Conservation (phyloP, 2,329 filamentous ascomycete species). For the Botrytis fragariae region DNA sequence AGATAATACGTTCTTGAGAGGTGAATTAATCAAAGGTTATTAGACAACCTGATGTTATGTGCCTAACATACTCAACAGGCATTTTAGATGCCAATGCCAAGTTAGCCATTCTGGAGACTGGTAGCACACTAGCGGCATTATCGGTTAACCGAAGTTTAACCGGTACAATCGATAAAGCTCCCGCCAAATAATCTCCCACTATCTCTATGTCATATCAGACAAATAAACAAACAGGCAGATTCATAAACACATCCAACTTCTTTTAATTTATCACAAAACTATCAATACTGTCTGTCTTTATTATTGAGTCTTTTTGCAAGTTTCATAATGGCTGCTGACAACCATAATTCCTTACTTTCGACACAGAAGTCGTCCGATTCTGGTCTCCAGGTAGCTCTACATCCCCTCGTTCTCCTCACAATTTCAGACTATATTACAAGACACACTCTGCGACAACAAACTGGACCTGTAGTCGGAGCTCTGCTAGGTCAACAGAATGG, state of each 20-base stretch:
- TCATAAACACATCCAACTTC: background rate
- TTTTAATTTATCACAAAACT: background rate
- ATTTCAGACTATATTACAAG: conserved; percentile 96
- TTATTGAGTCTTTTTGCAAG: background rate
- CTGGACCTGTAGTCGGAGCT: conserved; percentile 77
- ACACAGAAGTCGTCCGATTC: conserved; percentile 61
- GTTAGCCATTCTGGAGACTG: background rate
- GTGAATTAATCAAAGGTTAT: background rate
- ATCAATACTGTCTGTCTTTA: background rate
- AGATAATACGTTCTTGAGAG: background rate
- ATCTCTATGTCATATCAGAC: background rate
- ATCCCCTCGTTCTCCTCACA: conserved; percentile 91
- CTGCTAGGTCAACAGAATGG: conserved; percentile 92
- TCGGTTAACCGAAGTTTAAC: background rate
- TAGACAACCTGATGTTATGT: background rate
- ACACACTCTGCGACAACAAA: conserved; percentile 73
- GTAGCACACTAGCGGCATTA: background rate
- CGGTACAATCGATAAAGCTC: conserved; percentile 15
- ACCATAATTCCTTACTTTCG: conserved; percentile 59
- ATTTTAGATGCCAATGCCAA: background rate
- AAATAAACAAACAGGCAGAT: background rate
- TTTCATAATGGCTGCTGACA: conserved; percentile 48
- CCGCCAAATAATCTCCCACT: background rate
- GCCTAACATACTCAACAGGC: background rate
- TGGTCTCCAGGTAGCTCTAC: conserved; percentile 76